Evolutionary conservation across 2,329 filamentous ascomycete species (phyloP), one percentile per base, ranked within the genome.

Genomic region (Colletotrichum sp.): DNA sequence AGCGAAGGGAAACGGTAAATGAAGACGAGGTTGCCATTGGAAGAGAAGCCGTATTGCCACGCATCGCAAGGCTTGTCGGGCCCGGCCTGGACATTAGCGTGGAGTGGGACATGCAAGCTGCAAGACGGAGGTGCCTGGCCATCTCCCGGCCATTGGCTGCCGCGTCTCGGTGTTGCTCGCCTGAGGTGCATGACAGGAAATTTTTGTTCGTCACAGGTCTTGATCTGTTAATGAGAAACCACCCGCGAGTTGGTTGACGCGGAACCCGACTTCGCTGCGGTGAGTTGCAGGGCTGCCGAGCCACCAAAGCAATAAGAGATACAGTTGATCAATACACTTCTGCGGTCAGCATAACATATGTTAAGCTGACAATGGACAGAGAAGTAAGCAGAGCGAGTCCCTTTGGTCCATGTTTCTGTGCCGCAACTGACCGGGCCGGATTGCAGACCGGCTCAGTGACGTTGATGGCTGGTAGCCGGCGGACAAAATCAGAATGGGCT

Each of bases 141-240:
- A 73, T 73, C 63, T 34, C 16, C 57, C 62, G 70, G 64, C 49
- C 69, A 69, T 76, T 76, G 70, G 70, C 49, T 64, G 44, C 70
- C 28, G 26, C 39, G n/a, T 26, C 70, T 76, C 73, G 73, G 73
- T 63, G 70, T 73, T 73, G 57, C 57, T 76, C 70, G 73, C 70
- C 73, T 66, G 73, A 65, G 63, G 57, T 76, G 73, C 73, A 76
- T 73, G 32, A 60, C 28, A 13, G 5, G 73, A 34, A 24, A 9
- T 52, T 59, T 49, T 62, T 64, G 32, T 63, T 59, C 64, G 70
- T 73, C 63, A 39, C 64, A 26, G 21, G 63, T 49, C 39, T 21
- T 64, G 63, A 57, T 18, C 18, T 63, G 26, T 72, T 28, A 26
- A 39, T 36, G 55, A 44, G 30, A 57, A 30, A 64, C 30, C 26